Evolutionary conservation across 257 asterid species (phyloP).

Genomic region (Agastache rugosa): DNA sequence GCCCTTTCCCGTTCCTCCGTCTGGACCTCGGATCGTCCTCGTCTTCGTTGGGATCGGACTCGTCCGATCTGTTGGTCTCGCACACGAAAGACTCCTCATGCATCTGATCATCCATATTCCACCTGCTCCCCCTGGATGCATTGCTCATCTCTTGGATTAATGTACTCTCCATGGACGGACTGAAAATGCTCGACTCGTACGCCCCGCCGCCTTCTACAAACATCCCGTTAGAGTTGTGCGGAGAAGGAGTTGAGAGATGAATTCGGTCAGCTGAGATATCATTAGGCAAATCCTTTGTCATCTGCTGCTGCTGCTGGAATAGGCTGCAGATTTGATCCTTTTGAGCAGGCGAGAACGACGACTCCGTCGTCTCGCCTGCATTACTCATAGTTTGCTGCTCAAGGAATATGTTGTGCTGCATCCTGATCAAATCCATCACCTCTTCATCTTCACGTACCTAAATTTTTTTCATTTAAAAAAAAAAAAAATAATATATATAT

Average conservation of each 20-base stretch:
- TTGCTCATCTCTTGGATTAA: conserved; percentile 43
- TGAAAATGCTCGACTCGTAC: conserved; percentile 38
- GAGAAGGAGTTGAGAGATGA: conserved; percentile 36
- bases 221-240: conserved; percentile 27
- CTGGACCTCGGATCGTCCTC: conserved; percentile 67
- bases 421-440: conserved; percentile 56
- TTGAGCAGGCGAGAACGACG: conserved; percentile 27
- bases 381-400: conserved; percentile 58
- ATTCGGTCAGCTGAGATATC: conserved; percentile 48
- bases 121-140: conserved; percentile 26
- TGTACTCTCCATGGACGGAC: conserved; percentile 38
- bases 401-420: conserved; percentile 56
- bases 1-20: conserved; percentile 70
- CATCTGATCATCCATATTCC: conserved; percentile 53
- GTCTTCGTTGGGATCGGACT: conserved; percentile 74
- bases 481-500: too few species aligned
- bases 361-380: conserved; percentile 31
- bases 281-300: conserved; percentile 41
- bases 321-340: conserved; percentile 11
- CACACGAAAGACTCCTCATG: conserved; percentile 57
- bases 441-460: conserved; percentile 75
- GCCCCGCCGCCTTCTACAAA: conserved; percentile 44
- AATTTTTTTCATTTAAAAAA: too few species aligned
- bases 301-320: conserved; percentile 25
- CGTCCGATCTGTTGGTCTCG: conserved; percentile 64